phyloP scores from a whole-genome alignment of 208 protist species.

The Trypanosomatidae sp. region DNA sequence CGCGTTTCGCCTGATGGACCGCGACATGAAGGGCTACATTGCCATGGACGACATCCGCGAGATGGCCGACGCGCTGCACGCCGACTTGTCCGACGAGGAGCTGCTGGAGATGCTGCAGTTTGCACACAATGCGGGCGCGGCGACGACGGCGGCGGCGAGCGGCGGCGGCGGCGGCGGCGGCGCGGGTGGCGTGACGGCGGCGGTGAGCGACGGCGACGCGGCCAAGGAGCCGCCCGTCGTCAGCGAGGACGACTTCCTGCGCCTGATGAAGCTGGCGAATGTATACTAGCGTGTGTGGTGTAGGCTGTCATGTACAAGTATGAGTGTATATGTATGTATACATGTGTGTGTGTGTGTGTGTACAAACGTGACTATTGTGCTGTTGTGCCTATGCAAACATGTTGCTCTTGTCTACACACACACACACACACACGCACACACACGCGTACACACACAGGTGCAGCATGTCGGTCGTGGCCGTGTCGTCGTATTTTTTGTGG shows the following conservation, averaged over 20 bases:
- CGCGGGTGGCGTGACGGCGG: neutral
- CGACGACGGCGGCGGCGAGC: neutral
- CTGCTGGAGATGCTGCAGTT: constrained; percentile 95
- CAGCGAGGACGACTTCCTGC: constrained; percentile 91
- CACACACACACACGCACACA: neutral
- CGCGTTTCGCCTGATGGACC: constrained; percentile 89
- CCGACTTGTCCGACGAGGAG: constrained; percentile 94
- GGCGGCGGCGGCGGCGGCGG: neutral
- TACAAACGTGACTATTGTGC: neutral
- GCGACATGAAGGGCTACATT: constrained; percentile 88
- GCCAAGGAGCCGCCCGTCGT: constrained; percentile 55
- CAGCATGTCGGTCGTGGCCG: constrained; percentile 49
- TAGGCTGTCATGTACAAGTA: neutral
- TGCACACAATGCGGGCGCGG: constrained; percentile 44
- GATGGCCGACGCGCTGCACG: constrained; percentile 82
- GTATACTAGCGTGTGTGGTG: constrained; percentile 31
- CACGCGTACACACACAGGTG: neutral
- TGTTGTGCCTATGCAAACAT: neutral
- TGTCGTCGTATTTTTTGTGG: constrained; percentile 85
- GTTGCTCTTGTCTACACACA: neutral
- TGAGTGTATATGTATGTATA: neutral
- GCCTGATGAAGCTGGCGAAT: constrained; percentile 94
- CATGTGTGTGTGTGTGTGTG: neutral
- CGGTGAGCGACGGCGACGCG: constrained; percentile 11
- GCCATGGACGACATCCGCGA: constrained; percentile 91